A percentile compares a stretch with the other conserved stretches of the same genome.
Evolutionary conservation across 345 rosid genomes (phyloP).

Genomic region (Boechera divaricarpa): DNA sequence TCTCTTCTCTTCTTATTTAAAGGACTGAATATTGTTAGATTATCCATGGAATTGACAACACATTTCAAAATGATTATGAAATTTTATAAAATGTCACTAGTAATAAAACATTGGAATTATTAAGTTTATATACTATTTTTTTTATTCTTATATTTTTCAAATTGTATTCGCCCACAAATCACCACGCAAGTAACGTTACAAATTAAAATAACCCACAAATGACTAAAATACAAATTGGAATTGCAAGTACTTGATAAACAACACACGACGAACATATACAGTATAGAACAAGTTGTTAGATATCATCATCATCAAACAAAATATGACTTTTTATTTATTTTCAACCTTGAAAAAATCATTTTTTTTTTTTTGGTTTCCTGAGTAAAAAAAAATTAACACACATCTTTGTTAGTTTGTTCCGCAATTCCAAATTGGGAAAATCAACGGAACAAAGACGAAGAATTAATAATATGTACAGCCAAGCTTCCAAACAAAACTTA

Average conservation of each 20-base stretch:
- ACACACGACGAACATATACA: too few relatives aligned
- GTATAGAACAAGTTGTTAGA: too few relatives aligned
- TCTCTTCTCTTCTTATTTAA: too few relatives aligned
- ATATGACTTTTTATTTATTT: slow-evolving; percentile 4
- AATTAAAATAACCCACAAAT: too few relatives aligned
- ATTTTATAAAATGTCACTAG: not conserved
- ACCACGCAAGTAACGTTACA: too few relatives aligned
- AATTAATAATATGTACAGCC: not conserved
- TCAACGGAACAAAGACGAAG: too few relatives aligned
- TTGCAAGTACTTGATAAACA: too few relatives aligned
- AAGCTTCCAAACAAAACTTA: not conserved
- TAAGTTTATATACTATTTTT: too few relatives aligned
- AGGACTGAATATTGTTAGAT: not conserved
- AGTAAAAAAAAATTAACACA: not conserved
- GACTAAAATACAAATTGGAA: too few relatives aligned
- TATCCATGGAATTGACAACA: not conserved
- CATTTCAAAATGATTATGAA: not conserved
- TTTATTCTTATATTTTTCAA: too few relatives aligned
- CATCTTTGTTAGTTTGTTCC: slow-evolving; percentile 6
- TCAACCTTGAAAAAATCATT: slow-evolving; percentile 4
- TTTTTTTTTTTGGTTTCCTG: not conserved
- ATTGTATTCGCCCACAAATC: too few relatives aligned
- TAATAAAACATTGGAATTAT: not conserved
- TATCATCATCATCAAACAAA: slow-evolving; percentile 11
- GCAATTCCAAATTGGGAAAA: not conserved